Evolutionary conservation across 1,284 basidiomycete species (phyloP).

Genomic region (Fomitopsis pinicola): DNA sequence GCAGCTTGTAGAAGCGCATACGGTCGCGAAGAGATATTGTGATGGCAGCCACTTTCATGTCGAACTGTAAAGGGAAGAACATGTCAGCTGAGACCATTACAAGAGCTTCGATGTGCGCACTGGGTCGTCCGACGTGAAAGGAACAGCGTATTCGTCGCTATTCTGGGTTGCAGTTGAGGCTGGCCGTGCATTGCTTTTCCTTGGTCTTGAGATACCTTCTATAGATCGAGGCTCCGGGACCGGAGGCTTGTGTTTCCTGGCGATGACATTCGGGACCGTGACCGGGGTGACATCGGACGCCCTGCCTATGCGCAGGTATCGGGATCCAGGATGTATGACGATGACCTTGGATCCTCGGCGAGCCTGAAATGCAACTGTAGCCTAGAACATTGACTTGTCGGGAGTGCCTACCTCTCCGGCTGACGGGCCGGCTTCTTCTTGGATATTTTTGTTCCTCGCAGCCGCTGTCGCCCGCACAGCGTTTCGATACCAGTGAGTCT

Average conservation of each 20-base stretch:
- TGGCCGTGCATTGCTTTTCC: constrained; percentile 27
- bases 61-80: constrained; percentile 42
- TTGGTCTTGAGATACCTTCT: constrained; percentile 52
- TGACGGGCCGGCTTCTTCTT: constrained; percentile 17
- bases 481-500: constrained; percentile 71
- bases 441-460: constrained; percentile 6
- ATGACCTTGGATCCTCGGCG: constrained; percentile 75
- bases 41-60: constrained; percentile 70
- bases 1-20: constrained; percentile 87
- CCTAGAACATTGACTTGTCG: constrained; percentile 13
- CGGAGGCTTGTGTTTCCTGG: constrained; percentile 50
- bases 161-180: constrained; percentile 20
- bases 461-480: constrained; percentile 30
- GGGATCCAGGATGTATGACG: constrained; percentile 93
- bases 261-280: constrained; percentile 75
- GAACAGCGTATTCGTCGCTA: constrained; percentile 44
- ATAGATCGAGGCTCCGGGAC: constrained; percentile 39
- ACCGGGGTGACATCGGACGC: constrained; percentile 86
- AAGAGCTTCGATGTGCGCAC: constrained; percentile 34
- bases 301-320: constrained; percentile 82
- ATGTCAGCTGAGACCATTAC: not conserved
- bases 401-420: constrained; percentile 41
- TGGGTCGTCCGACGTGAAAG: constrained; percentile 50
- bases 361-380: constrained; percentile 23
- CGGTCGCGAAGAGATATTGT: constrained; percentile 73